These are phyloP conservation scores for Stylonectria norvegica DNA, from an alignment of 2,329 filamentous ascomycete species.

Conservation along the genomic window DNA sequence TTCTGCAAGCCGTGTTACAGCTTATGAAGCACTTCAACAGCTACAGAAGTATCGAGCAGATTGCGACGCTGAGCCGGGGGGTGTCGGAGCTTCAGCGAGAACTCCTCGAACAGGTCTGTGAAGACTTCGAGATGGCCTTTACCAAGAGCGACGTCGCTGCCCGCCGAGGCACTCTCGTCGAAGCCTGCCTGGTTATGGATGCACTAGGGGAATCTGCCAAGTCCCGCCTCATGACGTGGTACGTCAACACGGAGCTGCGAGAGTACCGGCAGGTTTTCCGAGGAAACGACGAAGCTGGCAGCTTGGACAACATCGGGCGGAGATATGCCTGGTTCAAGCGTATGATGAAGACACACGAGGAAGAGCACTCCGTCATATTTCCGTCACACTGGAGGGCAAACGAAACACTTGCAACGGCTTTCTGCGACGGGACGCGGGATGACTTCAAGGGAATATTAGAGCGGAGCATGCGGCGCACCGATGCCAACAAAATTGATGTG, in stretches of 20 bases:
- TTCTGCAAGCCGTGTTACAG: constrained; percentile 92
- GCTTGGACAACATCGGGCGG: constrained; percentile 90
- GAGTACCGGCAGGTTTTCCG: constrained; percentile 96
- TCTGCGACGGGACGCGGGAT: constrained; percentile 92
- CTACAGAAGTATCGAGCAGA: constrained; percentile 96
- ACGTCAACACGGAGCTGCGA: constrained; percentile 92
- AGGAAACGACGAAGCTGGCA: constrained; percentile 94
- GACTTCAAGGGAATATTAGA: constrained; percentile 94
- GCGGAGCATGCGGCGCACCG: constrained; percentile 73
- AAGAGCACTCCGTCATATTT: constrained; percentile 86
- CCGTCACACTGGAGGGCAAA: constrained; percentile 84
- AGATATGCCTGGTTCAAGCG: constrained; percentile 96
- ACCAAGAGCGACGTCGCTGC: constrained; percentile 77
- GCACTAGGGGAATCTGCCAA: constrained; percentile 85
- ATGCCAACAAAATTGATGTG: constrained; percentile 81
- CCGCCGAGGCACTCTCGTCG: constrained; percentile 68
- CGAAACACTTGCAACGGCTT: constrained; percentile 84
- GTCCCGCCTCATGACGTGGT: constrained; percentile 84
- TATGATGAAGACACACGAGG: constrained; percentile 92
- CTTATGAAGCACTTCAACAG: constrained; percentile 98
- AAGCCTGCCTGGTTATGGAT: constrained; percentile 93
- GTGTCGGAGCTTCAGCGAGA: constrained; percentile 92
- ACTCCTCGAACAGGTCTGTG: constrained; percentile 94
- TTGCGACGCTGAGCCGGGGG: constrained; percentile 86
- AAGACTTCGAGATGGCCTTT: constrained; percentile 96